Conservation (phyloP, 768 basidiomycete genomes). For the Russula foetens region DNA sequence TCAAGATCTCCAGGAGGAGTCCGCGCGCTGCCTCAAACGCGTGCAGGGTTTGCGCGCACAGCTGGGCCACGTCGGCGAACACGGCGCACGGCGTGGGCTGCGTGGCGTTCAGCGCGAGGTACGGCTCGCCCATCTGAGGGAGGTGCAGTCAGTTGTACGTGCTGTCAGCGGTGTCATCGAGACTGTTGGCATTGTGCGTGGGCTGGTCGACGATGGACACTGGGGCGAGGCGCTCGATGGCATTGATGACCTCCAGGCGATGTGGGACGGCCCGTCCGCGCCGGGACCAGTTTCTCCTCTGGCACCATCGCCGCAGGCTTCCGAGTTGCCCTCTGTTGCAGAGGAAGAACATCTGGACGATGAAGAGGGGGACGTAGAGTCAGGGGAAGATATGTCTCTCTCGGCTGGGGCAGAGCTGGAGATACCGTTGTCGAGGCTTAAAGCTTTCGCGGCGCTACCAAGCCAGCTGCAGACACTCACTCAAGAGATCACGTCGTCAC, state of each 20-base stretch:
- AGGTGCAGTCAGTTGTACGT: slow-evolving; percentile 53
- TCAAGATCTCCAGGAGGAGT: slow-evolving; percentile 86
- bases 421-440: slow-evolving; percentile 58
- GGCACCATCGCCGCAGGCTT: background rate
- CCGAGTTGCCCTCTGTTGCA: slow-evolving; percentile 26
- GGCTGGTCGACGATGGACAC: slow-evolving; percentile 75
- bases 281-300: background rate
- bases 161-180: slow-evolving; percentile 68
- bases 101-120: slow-evolving; percentile 59
- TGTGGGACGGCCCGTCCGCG: slow-evolving; percentile 37
- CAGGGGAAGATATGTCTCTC: slow-evolving; percentile 13
- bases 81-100: slow-evolving; percentile 72
- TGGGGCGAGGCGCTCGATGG: slow-evolving; percentile 81
- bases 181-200: slow-evolving; percentile 61
- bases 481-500: slow-evolving; percentile 64
- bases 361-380: slow-evolving; percentile 12
- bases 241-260: slow-evolving; percentile 54
- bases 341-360: slow-evolving; percentile 25
- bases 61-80: slow-evolving; percentile 67
- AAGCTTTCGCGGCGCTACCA: slow-evolving; percentile 71
- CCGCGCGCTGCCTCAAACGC: slow-evolving; percentile 68
- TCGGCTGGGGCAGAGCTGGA: background rate
- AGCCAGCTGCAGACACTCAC: slow-evolving; percentile 61
- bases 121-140: slow-evolving; percentile 50
- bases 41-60: slow-evolving; percentile 65